Percentiles rank a stretch among this genome's conserved stretches.
phyloP scores from a whole-genome alignment of 352 stramenopile genomes.

The Ophiocytium majus region DNA sequence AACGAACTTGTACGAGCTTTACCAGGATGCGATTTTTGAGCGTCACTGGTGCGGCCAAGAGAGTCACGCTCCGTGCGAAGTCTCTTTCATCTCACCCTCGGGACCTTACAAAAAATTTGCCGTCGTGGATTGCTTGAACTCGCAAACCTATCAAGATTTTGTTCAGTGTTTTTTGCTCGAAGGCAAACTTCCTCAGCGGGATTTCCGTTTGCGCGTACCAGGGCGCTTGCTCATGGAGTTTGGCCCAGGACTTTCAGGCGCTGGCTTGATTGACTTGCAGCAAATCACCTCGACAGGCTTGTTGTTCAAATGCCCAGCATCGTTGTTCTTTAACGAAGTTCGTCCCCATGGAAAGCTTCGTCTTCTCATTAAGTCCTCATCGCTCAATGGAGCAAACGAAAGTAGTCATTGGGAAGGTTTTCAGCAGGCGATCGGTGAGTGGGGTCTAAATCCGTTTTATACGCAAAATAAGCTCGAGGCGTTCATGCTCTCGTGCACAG shows the following conservation, averaged over 20 bases:
- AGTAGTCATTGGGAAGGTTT: background rate
- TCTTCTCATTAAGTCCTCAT: background rate
- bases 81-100: background rate
- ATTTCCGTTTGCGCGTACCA: background rate
- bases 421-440: background rate
- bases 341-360: background rate
- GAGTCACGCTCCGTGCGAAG: background rate
- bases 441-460: background rate
- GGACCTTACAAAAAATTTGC: background rate
- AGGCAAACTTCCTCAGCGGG: conserved; percentile 4
- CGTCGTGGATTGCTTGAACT: background rate
- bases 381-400: background rate
- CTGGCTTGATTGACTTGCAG: background rate
- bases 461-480: background rate
- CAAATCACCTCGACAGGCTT: background rate
- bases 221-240: background rate
- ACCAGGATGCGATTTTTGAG: background rate
- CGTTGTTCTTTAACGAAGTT: background rate
- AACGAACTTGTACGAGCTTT: conserved; percentile 10
- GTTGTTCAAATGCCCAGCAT: background rate
- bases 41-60: background rate
- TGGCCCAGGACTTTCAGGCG: background rate
- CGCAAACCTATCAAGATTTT: background rate
- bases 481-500: background rate
- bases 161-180: background rate